These are phyloP conservation scores for Smallanthus sonchifolius DNA, from an alignment of 129 eudicot species.

Conservation along the genomic window DNA sequence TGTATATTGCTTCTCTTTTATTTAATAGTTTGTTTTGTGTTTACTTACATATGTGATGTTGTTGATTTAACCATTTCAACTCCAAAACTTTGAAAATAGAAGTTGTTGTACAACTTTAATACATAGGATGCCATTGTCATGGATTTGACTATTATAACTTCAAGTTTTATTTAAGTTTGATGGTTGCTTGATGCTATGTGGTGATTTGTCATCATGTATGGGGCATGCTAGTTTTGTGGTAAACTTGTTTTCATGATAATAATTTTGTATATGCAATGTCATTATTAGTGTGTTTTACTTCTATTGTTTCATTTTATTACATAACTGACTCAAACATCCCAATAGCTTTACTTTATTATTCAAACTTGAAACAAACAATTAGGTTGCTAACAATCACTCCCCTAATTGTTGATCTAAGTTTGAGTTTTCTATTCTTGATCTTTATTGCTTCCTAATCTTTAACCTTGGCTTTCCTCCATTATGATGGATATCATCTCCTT, in stretches of 20 bases:
- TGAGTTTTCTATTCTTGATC: no score
- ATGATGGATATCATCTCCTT: no score
- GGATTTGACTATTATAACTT: neutral
- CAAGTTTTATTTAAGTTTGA: neutral
- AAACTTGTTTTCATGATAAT: no score
- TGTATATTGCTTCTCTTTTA: neutral
- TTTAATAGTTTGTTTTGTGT: neutral
- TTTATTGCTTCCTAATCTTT: no score
- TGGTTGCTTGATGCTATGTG: neutral
- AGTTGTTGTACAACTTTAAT: neutral
- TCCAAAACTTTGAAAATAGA: neutral
- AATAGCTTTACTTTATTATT: no score
- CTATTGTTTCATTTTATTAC: neutral
- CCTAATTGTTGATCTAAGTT: no score
- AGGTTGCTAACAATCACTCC: no score
- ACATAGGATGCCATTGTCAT: neutral
- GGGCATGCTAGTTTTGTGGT: accelerated
- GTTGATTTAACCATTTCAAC: neutral
- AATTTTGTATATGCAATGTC: no score
- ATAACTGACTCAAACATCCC: no score
- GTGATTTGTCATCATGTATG: no score
- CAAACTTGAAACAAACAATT: no score
- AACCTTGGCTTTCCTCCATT: no score
- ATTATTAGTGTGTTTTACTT: neutral
- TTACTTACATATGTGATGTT: neutral